A percentile compares a stretch with the other conserved stretches of the same genome.
Conservation (phyloP, 2,329 filamentous ascomycete species). For the Epichloe glyceriae region DNA sequence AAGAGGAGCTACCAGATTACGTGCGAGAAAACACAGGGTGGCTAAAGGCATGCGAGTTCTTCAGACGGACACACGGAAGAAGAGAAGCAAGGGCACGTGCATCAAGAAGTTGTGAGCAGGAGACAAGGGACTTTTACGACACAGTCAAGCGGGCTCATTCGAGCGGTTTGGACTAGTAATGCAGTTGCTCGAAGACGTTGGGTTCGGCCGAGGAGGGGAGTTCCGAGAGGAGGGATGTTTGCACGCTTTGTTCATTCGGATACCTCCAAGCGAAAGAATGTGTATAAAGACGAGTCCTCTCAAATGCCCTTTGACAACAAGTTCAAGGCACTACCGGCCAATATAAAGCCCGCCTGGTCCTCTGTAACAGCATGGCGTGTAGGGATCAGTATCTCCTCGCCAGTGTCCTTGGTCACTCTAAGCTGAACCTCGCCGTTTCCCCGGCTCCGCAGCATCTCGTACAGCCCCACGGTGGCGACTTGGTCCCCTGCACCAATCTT, state of each 20-base stretch:
- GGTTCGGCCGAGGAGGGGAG: neutral
- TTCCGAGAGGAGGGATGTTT: neutral
- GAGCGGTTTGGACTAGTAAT: neutral
- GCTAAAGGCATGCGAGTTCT: constrained; percentile 26
- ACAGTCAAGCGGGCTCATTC: neutral
- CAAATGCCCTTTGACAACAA: constrained; percentile 52
- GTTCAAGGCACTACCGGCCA: constrained; percentile 90
- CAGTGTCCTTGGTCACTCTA: constrained; percentile 46
- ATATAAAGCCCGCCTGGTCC: constrained; percentile 84
- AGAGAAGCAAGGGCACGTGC: constrained; percentile 3
- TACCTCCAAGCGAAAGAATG: too few relatives aligned
- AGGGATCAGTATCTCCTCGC: constrained; percentile 54
- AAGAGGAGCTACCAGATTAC: constrained; percentile 29
- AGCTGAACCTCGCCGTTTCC: constrained; percentile 69
- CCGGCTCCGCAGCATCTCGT: constrained; percentile 64
- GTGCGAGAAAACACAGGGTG: constrained; percentile 32
- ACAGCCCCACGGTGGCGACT: constrained; percentile 69
- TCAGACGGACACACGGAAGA: constrained; percentile 16
- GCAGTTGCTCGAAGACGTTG: neutral
- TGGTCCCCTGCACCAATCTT: constrained; percentile 69
- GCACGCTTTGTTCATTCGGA: neutral
- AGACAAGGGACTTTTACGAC: constrained; percentile 13
- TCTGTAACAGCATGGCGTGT: constrained; percentile 81
- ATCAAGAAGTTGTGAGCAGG: constrained; percentile 10
- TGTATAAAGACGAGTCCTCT: neutral